Evolutionary conservation across 2,329 filamentous ascomycete genomes (phyloP), one percentile per base, ranked within the genome.

Genomic region (Penicillium sp.): DNA sequence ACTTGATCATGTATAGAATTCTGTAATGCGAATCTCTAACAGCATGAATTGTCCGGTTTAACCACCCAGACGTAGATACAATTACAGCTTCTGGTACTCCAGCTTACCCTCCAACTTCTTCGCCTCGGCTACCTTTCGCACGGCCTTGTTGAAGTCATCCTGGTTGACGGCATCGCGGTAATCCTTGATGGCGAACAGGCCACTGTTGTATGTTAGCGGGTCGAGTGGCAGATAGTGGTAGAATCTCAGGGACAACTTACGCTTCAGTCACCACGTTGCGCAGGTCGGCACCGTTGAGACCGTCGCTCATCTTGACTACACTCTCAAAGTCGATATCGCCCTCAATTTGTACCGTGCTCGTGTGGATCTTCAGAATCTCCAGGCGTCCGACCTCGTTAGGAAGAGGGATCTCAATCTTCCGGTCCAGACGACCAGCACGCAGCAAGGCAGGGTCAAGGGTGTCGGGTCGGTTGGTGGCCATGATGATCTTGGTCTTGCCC

Each of bases 401-500:
- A 49, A 98, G 78, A 9, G 92, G 88, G 64, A 98, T 97, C 73
- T 98, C 95, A 63, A 98, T 93, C 81, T 98, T 98, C 61, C 93
- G 82, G 73, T 98, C 95, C 62, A 98, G 79, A 71, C 93, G 87
- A 63, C 92, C 92, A 38, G 92, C 92, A 75, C 92, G 86, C 48
- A 98, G 80, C 63, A 98, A 78, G 1, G 92, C 92, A 29, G 92
- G 92, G 67, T 98, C 92, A 42, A 98, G 82, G 0, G 92, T 97
- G 71, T 97, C 92, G 12, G 92, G 93, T 74, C 93, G 81, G 79
- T 98, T 98, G 52, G 93, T 97, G 82, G 64, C 93, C 95, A 98
- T 98, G 77, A 98, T 98, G 70, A 98, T 98, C 79, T 98, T 98
- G 47, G 93, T 98, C 80, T 98, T 96, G 62, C 95, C 93, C 32